Percentiles rank a stretch among this genome's conserved stretches.
These are phyloP conservation scores for Colletotrichum lindemuthianum DNA, from an alignment of 2,329 filamentous ascomycete species.

Conservation along the genomic window DNA sequence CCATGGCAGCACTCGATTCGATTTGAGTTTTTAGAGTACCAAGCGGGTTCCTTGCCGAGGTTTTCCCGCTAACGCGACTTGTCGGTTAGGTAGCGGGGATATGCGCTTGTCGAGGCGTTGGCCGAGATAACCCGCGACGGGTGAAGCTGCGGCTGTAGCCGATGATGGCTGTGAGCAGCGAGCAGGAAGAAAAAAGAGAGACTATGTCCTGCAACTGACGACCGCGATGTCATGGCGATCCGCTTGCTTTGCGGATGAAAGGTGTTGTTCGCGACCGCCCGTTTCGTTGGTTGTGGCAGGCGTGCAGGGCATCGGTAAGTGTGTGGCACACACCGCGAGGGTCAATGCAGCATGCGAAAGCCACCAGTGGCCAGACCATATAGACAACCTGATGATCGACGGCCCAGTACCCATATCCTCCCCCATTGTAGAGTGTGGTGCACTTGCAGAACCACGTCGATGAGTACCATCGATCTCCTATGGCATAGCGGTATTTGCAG, in stretches of 20 bases:
- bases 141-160: not conserved
- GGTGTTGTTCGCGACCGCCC: not conserved
- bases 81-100: constrained; percentile 20
- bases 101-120: constrained; percentile 30
- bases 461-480: not conserved
- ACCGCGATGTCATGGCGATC: too few species aligned
- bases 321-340: constrained; percentile 1
- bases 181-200: not conserved
- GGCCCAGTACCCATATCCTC: constrained; percentile 1
- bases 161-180: not conserved
- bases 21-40: constrained; percentile 38
- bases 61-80: constrained; percentile 36
- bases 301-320: constrained; percentile 4
- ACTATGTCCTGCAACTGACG: not conserved
- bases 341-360: constrained; percentile 8
- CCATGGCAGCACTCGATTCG: constrained; percentile 32
- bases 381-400: constrained; percentile 5
- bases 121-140: not conserved
- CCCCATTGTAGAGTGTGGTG: constrained; percentile 3
- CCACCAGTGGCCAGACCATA: constrained; percentile 14
- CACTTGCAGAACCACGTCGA: constrained; percentile 31
- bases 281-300: not conserved
- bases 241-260: too few species aligned
- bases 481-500: not conserved
- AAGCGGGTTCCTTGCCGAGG: constrained; percentile 32